These are phyloP conservation scores for Sporothrix sp. DNA, from an alignment of 2,329 filamentous ascomycete genomes.

Conservation along the genomic window DNA sequence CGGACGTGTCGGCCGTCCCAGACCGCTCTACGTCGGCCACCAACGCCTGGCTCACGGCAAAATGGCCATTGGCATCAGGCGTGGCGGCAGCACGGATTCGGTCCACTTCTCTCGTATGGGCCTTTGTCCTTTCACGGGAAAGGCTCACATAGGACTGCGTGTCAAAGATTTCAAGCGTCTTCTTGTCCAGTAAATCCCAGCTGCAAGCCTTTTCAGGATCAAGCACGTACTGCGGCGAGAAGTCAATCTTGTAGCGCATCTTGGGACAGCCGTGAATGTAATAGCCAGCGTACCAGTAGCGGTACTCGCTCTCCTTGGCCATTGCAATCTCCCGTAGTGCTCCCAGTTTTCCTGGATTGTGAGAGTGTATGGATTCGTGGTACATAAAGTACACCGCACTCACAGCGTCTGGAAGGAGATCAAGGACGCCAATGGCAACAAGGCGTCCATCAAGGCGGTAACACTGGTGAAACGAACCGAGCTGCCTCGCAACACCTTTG, in stretches of 20 bases:
- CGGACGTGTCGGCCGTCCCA: no score
- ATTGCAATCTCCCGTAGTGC: constrained; percentile 64
- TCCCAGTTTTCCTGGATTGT: constrained; percentile 64
- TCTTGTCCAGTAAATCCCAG: constrained; percentile 52
- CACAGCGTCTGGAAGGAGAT: constrained; percentile 65
- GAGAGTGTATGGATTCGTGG: constrained; percentile 60
- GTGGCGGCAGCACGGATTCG: constrained; percentile 11
- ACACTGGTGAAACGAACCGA: constrained; percentile 75
- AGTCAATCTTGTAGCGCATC: constrained; percentile 80
- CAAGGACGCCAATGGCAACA: constrained; percentile 66
- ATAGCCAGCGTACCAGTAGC: constrained; percentile 71
- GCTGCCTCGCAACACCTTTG: constrained; percentile 41
- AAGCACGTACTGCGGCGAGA: constrained; percentile 62
- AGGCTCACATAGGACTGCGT: constrained; percentile 47
- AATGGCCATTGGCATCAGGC: neutral
- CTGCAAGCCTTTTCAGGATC: constrained; percentile 51
- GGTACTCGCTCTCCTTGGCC: constrained; percentile 58
- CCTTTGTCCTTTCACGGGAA: constrained; percentile 25
- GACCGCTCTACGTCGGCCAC: neutral
- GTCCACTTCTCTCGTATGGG: constrained; percentile 17
- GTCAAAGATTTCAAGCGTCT: constrained; percentile 41
- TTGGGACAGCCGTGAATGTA: constrained; percentile 76
- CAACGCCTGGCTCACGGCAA: neutral
- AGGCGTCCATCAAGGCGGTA: constrained; percentile 68
- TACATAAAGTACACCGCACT: constrained; percentile 81